phyloP scores from a whole-genome alignment of 2,329 filamentous ascomycete genomes.

The Diatrype stigma region DNA sequence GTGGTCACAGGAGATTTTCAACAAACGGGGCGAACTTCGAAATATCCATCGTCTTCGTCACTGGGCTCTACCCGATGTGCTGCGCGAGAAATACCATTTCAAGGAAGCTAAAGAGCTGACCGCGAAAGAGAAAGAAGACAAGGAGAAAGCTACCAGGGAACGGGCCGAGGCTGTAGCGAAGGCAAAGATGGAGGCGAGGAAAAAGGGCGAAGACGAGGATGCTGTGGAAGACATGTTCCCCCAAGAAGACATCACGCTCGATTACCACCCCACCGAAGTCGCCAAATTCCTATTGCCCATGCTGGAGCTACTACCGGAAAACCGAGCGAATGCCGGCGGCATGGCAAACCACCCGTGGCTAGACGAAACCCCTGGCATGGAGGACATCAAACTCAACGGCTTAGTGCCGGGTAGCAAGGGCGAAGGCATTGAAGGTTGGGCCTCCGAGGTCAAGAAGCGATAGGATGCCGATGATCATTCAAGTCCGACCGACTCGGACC shows the following conservation, averaged over 20 bases:
- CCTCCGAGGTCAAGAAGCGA: constrained; percentile 80
- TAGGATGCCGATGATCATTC: constrained; percentile 31
- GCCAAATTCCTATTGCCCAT: constrained; percentile 83
- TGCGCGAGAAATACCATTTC: constrained; percentile 97
- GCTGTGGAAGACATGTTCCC: constrained; percentile 25
- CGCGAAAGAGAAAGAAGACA: constrained; percentile 31
- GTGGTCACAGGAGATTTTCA: constrained; percentile 99
- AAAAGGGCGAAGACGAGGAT: constrained; percentile 27
- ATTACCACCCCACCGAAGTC: constrained; percentile 44
- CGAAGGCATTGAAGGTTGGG: constrained; percentile 93
- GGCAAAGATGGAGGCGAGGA: constrained; percentile 29
- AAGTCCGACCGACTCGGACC: background rate
- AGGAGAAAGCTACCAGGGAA: constrained; percentile 23
- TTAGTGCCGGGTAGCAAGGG: constrained; percentile 77
- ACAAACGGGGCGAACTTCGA: constrained; percentile 90
- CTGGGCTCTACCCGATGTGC: constrained; percentile 90
- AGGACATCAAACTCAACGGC: constrained; percentile 66
- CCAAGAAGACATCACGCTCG: constrained; percentile 22
- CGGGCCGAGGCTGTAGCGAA: constrained; percentile 66
- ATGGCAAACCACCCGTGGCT: constrained; percentile 87
- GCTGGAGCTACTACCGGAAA: constrained; percentile 83
- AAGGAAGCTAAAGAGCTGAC: constrained; percentile 72
- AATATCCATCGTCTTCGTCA: constrained; percentile 96
- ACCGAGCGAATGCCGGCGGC: constrained; percentile 89
- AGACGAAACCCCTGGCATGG: constrained; percentile 84